These are phyloP conservation scores for Aspergillus bombycis DNA, from an alignment of 2,329 filamentous ascomycete genomes.

Conservation along the genomic window DNA sequence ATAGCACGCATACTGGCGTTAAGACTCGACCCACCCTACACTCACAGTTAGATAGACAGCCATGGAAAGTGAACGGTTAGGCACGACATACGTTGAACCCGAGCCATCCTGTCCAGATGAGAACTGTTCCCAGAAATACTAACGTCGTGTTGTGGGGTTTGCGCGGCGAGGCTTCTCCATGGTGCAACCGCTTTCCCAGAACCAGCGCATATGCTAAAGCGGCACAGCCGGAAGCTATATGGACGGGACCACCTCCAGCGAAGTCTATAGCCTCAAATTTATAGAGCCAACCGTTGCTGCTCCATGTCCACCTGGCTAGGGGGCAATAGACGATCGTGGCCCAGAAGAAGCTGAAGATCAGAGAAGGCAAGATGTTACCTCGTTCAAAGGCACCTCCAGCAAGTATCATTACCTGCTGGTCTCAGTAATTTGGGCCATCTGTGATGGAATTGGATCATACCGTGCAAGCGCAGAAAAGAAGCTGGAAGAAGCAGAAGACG, in stretches of 20 bases:
- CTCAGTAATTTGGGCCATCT: conserved; percentile 23
- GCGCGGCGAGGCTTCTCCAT: conserved; percentile 54
- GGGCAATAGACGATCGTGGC: conserved; percentile 72
- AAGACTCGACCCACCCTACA: conserved; percentile 55
- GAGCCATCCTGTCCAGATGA: conserved; percentile 57
- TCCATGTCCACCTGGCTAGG: conserved; percentile 79
- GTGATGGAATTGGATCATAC: conserved; percentile 21
- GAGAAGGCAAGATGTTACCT: conserved; percentile 65
- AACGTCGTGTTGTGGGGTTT: conserved; percentile 73
- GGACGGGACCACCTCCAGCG: conserved; percentile 74
- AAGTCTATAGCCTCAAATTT: conserved; percentile 72
- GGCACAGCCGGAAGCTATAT: conserved; percentile 72
- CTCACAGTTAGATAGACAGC: not conserved
- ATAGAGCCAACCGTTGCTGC: conserved; percentile 71
- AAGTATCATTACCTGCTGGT: conserved; percentile 63
- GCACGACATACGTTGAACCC: conserved; percentile 54
- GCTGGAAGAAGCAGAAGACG: conserved; percentile 67
- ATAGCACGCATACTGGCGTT: conserved; percentile 58
- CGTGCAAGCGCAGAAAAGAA: conserved; percentile 60
- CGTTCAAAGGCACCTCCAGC: conserved; percentile 66
- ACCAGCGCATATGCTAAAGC: conserved; percentile 74
- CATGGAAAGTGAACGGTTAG: not conserved
- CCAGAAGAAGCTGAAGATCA: conserved; percentile 74
- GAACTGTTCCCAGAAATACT: conserved; percentile 68
- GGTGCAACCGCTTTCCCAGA: conserved; percentile 68